Evolutionary conservation across 148 eudicot genomes (phyloP).

Genomic region (Beta vulgaris): DNA sequence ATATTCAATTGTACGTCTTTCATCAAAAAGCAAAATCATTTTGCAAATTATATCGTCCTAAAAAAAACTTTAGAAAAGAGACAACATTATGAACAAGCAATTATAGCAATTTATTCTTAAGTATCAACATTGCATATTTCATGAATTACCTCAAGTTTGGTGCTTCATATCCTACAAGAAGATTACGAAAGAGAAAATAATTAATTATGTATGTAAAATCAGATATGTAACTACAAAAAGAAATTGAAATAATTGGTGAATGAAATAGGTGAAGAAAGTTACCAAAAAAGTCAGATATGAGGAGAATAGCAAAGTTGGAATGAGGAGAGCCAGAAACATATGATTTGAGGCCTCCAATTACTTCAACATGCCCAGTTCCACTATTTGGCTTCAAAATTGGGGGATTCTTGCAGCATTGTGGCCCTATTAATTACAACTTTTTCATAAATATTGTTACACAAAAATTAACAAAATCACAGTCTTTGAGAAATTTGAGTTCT

Average conservation of each 20-base stretch:
- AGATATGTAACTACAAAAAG: neutral
- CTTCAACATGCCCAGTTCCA: slow-evolving; percentile 36
- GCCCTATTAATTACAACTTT: neutral
- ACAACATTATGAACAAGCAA: neutral
- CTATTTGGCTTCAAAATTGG: slow-evolving; percentile 28
- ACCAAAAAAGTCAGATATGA: slow-evolving; percentile 51
- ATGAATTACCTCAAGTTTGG: slow-evolving; percentile 56
- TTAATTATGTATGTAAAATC: neutral
- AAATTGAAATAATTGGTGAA: neutral
- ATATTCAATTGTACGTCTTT: too few relatives aligned
- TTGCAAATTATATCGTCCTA: too few relatives aligned
- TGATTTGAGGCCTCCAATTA: slow-evolving; percentile 39
- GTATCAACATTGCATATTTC: neutral
- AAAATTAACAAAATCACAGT: neutral
- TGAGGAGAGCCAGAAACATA: slow-evolving; percentile 41
- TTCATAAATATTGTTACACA: neutral
- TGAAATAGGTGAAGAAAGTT: neutral
- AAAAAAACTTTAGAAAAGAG: neutral
- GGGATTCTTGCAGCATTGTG: slow-evolving; percentile 48
- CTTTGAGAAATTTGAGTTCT: too few relatives aligned
- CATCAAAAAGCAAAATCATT: too few relatives aligned
- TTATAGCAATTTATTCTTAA: neutral
- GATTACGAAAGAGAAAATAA: neutral
- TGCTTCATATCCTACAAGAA: slow-evolving; percentile 56
- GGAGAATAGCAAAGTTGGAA: slow-evolving; percentile 42